Evolutionary conservation across 1,284 basidiomycete species (phyloP), one percentile per base, ranked within the genome.

Genomic region (Naganishia sp.): DNA sequence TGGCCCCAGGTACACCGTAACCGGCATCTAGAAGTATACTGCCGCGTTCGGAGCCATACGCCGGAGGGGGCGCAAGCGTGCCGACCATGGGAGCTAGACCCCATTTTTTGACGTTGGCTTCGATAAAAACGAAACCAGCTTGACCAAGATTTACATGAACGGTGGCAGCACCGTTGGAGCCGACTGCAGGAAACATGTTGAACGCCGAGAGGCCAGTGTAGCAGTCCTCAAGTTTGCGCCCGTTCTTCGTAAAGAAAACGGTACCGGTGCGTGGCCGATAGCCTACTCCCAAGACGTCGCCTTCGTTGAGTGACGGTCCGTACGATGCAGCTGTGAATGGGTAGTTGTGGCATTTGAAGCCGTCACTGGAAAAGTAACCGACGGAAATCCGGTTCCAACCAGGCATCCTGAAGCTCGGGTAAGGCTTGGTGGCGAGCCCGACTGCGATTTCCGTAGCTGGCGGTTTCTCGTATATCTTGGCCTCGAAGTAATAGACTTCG

Each of bases 81-180:
- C 94, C 94, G 18, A 92, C 88, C 79, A 92, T 95, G 6, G 94
- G 94, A 28, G 94, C 94, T 44, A 97, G 81, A 25, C 94, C 94
- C 94, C 94, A 97, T 78, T 96, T 96, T 84, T 97, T 97, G 68
- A 97, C 94, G 76, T 97, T 96, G 42, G 94, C 94, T 80, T 97
- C 94, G 74, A 97, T 96, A 74, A 95, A 97, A 45, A 97, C 94
- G 75, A 97, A 97, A 1, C 94, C 94, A 16, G 91, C 89, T 78
- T 97, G 94, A 15, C 94, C 94, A 18, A 97, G 85, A 77, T 97
- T 97, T 75, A 96, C 90, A 74, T 97, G 94, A 2, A 97, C 86
- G 66, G 89, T 94, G 76, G 92, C 94, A 6, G 94, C 90, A 0
- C 94, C 93, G 76, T 94, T 91, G 16, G 94, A 92, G 63, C 94